A percentile compares a stretch with the other conserved stretches of the same genome.
These are phyloP conservation scores for Diutina rugosa DNA, from an alignment of 1,139 yeast species.

Conservation along the genomic window DNA sequence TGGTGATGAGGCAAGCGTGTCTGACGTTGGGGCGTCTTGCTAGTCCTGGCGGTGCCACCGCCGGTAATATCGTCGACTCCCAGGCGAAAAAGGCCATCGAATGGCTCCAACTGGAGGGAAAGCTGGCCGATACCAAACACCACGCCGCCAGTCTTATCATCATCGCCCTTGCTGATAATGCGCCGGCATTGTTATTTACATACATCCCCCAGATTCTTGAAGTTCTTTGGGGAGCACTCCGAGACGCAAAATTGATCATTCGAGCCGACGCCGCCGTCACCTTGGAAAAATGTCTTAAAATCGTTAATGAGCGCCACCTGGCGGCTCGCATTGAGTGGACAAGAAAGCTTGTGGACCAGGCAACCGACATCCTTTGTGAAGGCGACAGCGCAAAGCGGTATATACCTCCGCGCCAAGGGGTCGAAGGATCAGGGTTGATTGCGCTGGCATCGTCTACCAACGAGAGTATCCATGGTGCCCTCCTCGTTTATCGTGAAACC, in stretches of 20 bases:
- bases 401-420: constrained; percentile 4
- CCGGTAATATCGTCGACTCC: constrained; percentile 86
- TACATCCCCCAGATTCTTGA: constrained; percentile 72
- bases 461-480: constrained; percentile 76
- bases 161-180: constrained; percentile 72
- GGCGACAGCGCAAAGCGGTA: neutral
- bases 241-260: constrained; percentile 65
- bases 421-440: constrained; percentile 13
- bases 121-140: constrained; percentile 65
- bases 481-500: constrained; percentile 72
- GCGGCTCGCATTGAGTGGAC: constrained; percentile 66
- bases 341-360: constrained; percentile 52
- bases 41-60: constrained; percentile 75
- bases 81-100: constrained; percentile 86
- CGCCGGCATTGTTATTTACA: constrained; percentile 73
- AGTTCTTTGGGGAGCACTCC: constrained; percentile 75
- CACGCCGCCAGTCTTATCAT: constrained; percentile 86
- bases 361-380: constrained; percentile 24
- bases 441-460: constrained; percentile 17
- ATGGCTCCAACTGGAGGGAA: constrained; percentile 73
- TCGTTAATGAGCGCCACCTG: constrained; percentile 70
- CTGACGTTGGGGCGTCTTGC: constrained; percentile 80
- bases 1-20: constrained; percentile 80
- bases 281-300: constrained; percentile 62
- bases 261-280: constrained; percentile 80